Base-by-base conservation (phyloP, 345 rosid species). In the Eucalyptus paniculata region DNA sequence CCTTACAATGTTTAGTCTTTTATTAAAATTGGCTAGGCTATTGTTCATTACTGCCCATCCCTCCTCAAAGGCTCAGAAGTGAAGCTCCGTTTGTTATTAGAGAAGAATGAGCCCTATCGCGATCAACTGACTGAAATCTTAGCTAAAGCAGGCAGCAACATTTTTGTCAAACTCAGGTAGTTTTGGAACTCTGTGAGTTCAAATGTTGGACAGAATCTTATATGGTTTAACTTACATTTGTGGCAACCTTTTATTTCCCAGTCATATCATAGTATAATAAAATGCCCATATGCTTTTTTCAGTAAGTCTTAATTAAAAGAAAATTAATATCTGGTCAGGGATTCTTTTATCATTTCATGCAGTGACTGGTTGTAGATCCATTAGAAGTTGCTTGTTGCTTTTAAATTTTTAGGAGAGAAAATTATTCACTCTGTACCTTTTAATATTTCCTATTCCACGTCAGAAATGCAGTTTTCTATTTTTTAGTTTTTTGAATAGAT, bases 11-110 rank as follows among this genome's bases (percentile, higher is more conserved):
- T n/a, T 54, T 83, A 24, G 26, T 60, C 45, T 62, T 50, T 87
- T 45, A 83, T 54, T 88, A 83, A 72, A 65, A 88, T 72, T 87
- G 87, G 86, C 67, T 88, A 97, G 99, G 95, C 92, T 62, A 94
- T 97, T 89, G 91, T 94, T 93, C 92, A 90, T 90, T 89, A 88
- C 90, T 96, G 95, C 93, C 99, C 99, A 49, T 89, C 92, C 77
- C 95, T 97, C 89, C 88, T 97, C 91, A 94, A 96, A 92, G 98
- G 98, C 91, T 93, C 94, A 69, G 99, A 97, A 92, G 89, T 87
- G 88, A 90, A 93, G 93, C 93, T 96, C 86, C 88, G 50, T 87
- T 51, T 89, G 90, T 90, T 95, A 87, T 88, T 97, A 54, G 91
- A 95, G 92, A 94, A 94, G 90, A 91, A 93, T 90, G 93, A 91